Evolutionary conservation across 441 rosid species (phyloP).

Genomic region (Erodium texanum): DNA sequence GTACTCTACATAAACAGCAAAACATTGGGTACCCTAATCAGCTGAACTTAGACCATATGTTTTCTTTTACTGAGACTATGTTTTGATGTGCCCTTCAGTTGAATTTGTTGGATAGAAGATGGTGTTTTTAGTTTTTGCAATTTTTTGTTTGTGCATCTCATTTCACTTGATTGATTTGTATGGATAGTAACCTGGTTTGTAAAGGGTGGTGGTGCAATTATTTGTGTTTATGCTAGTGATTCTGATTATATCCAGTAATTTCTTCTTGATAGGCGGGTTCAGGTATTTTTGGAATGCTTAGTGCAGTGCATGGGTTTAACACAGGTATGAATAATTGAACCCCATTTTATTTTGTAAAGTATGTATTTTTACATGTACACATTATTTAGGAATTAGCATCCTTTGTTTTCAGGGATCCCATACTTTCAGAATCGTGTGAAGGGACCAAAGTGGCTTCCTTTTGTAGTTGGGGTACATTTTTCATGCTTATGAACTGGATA

Average conservation of each 20-base stretch:
- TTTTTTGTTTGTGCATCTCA: too few relatives aligned
- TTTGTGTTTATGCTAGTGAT: background rate
- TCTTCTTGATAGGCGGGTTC: background rate
- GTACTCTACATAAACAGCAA: too few relatives aligned
- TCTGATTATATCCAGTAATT: background rate
- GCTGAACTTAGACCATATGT: too few relatives aligned
- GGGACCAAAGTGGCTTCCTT: constrained; percentile 86
- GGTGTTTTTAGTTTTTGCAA: background rate
- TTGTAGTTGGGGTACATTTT: constrained; percentile 55
- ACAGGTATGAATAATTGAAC: background rate
- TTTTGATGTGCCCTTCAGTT: too few relatives aligned
- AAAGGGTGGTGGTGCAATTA: too few relatives aligned
- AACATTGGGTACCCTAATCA: too few relatives aligned
- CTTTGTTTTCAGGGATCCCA: constrained; percentile 52
- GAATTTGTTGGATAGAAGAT: too few relatives aligned
- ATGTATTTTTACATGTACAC: background rate
- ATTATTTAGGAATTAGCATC: background rate
- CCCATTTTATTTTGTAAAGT: background rate
- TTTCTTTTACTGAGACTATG: too few relatives aligned
- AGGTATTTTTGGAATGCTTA: background rate
- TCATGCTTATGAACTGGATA: constrained; percentile 7
- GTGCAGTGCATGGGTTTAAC: background rate
- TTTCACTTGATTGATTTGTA: background rate
- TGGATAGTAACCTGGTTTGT: background rate
- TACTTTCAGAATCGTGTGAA: constrained; percentile 54